These are phyloP conservation scores for Cryptosporidium ryanae DNA, from an alignment of 169 alveolate species.

Conservation along the genomic window DNA sequence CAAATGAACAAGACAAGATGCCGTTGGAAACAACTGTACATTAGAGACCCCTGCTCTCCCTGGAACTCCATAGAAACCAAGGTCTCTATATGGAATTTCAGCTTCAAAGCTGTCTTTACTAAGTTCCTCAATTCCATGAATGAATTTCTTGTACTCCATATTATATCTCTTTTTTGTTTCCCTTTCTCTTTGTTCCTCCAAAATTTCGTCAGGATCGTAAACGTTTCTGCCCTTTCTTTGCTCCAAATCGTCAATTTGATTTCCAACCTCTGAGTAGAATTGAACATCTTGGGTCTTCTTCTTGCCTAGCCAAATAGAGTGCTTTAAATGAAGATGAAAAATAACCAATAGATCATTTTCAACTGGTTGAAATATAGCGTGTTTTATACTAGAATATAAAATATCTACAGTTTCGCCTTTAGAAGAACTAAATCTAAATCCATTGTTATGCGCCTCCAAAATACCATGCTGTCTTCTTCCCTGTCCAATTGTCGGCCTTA, in stretches of 20 bases:
- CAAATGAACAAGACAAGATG: conserved; percentile 93
- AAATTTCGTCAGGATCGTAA: conserved; percentile 96
- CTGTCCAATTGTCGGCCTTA: conserved; percentile 83
- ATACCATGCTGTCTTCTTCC: conserved; percentile 85
- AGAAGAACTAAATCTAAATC: conserved; percentile 89
- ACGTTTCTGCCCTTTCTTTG: conserved; percentile 87
- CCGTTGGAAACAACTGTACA: conserved; percentile 94
- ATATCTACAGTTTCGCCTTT: conserved; percentile 91
- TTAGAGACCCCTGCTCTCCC: conserved; percentile 86
- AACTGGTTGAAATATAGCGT: conserved; percentile 97
- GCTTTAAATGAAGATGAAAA: conserved; percentile 93
- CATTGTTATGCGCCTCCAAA: conserved; percentile 96
- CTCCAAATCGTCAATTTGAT: conserved; percentile 96
- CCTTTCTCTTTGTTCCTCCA: conserved; percentile 95
- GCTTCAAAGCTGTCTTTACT: conserved; percentile 44
- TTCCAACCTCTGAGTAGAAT: conserved; percentile 96
- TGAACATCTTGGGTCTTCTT: conserved; percentile 94
- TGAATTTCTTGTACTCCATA: conserved; percentile 90
- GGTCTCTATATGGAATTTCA: conserved; percentile 82
- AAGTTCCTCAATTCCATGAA: conserved; percentile 76
- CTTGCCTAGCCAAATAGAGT: conserved; percentile 94
- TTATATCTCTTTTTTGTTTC: conserved; percentile 91
- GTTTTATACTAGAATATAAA: conserved; percentile 92
- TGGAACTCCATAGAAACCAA: conserved; percentile 96
- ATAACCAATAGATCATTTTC: conserved; percentile 94